A percentile compares a stretch with the other conserved stretches of the same genome.
Evolutionary conservation across 2,329 filamentous ascomycete species (phyloP).

Genomic region (Dactylonectria estremocensis): DNA sequence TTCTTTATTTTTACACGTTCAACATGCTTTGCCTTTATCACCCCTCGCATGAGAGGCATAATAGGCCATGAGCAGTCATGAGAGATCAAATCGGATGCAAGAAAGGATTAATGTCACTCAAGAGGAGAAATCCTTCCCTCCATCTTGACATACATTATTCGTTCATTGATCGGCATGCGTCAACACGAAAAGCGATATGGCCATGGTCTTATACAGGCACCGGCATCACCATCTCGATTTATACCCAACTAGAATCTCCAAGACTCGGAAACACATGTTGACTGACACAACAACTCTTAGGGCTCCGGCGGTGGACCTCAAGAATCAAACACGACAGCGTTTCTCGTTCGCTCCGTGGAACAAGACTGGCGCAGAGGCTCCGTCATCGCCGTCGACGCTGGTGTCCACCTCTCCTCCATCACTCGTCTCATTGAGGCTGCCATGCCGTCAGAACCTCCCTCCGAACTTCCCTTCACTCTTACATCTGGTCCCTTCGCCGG

Average conservation of each 20-base stretch:
- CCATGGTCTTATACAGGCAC: not conserved
- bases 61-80: no score
- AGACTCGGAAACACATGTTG: not conserved
- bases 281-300: constrained; percentile 61
- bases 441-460: constrained; percentile 54
- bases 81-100: no score
- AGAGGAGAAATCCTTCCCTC: no score
- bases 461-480: constrained; percentile 65
- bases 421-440: constrained; percentile 80
- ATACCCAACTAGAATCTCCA: not conserved
- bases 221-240: not conserved
- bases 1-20: not conserved
- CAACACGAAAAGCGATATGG: no score
- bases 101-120: no score
- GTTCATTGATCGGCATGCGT: no score
- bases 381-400: constrained; percentile 92
- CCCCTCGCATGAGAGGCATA: no score
- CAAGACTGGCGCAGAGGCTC: constrained; percentile 87
- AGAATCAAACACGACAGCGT: constrained; percentile 91
- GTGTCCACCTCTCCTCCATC: constrained; percentile 90
- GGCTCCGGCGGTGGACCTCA: constrained; percentile 91
- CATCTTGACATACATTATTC: no score
- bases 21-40: no score
- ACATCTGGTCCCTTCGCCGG: constrained; percentile 84
- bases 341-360: constrained; percentile 87